Conservation (phyloP, 768 basidiomycete genomes). For the Tricholoma hemisulphureum region DNA sequence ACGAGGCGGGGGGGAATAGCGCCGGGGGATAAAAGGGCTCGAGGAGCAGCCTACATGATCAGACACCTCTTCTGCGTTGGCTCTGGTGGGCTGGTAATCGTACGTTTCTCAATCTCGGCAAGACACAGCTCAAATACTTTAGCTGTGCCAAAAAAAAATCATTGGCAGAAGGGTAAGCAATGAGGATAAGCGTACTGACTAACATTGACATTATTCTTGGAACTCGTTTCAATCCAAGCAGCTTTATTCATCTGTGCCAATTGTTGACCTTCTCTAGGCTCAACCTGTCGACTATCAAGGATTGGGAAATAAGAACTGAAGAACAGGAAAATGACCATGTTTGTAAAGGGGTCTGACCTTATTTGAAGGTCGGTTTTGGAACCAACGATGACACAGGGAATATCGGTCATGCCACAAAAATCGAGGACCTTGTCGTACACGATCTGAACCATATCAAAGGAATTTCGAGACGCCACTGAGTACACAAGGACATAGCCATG, state of each 20-base stretch:
- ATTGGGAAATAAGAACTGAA: conserved; percentile 13
- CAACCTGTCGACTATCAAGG: conserved; percentile 63
- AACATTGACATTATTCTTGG: conserved; percentile 79
- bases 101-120: conserved; percentile 73
- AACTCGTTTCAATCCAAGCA: conserved; percentile 84
- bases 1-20: background rate
- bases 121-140: conserved; percentile 83
- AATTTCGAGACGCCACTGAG: conserved; percentile 79
- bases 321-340: conserved; percentile 9
- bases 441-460: conserved; percentile 88
- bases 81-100: conserved; percentile 43
- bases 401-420: conserved; percentile 75
- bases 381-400: conserved; percentile 91
- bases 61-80: conserved; percentile 46
- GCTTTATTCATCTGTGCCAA: conserved; percentile 69
- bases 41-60: conserved; percentile 46
- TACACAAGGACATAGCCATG: conserved; percentile 95
- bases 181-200: conserved; percentile 47
- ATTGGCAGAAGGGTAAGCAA: background rate
- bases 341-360: conserved; percentile 49
- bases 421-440: conserved; percentile 91
- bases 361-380: conserved; percentile 79
- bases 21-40: background rate
- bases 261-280: conserved; percentile 60
- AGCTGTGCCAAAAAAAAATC: conserved; percentile 34